Percentiles rank a stretch among this genome's conserved stretches.
Conservation (phyloP, 2,329 filamentous ascomycete species). For the Aspergillus alliaceus region DNA sequence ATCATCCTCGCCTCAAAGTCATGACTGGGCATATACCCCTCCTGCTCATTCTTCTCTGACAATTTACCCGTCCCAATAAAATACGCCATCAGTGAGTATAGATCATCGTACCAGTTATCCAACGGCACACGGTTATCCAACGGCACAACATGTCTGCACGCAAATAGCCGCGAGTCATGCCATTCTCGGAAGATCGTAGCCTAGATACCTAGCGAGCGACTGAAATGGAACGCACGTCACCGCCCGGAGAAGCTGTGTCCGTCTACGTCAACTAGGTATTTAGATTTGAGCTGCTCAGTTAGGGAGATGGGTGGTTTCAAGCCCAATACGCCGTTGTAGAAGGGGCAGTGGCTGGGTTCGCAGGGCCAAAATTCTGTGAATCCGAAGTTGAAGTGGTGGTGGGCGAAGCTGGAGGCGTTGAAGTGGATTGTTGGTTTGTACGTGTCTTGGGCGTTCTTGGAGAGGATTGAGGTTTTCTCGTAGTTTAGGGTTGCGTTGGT, state of each 20-base stretch:
- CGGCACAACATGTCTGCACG: constrained; percentile 80
- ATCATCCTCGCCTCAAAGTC: too few species aligned
- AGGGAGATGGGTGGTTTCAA: not conserved
- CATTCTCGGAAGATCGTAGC: constrained; percentile 76
- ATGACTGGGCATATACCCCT: too few species aligned
- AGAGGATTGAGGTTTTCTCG: not conserved
- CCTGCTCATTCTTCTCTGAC: too few species aligned
- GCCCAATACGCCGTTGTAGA: not conserved
- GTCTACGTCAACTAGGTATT: constrained; percentile 75
- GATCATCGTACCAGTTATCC: constrained; percentile 70
- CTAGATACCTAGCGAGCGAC: constrained; percentile 72
- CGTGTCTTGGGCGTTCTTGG: not conserved
- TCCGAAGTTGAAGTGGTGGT: not conserved
- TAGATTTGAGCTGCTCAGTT: constrained; percentile 33
- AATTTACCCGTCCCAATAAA: constrained; percentile 56
- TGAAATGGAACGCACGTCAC: constrained; percentile 68
- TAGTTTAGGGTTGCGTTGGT: not conserved
- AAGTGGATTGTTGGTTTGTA: not conserved
- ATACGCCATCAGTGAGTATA: constrained; percentile 72
- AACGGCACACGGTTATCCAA: constrained; percentile 77
- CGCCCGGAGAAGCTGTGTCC: constrained; percentile 71
- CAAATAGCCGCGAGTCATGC: constrained; percentile 72
- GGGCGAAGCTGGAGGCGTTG: not conserved
- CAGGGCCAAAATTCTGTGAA: not conserved
- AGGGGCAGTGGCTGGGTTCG: not conserved